Conservation (phyloP, 2,329 filamentous ascomycete species). For the Colletotrichum sidae region DNA sequence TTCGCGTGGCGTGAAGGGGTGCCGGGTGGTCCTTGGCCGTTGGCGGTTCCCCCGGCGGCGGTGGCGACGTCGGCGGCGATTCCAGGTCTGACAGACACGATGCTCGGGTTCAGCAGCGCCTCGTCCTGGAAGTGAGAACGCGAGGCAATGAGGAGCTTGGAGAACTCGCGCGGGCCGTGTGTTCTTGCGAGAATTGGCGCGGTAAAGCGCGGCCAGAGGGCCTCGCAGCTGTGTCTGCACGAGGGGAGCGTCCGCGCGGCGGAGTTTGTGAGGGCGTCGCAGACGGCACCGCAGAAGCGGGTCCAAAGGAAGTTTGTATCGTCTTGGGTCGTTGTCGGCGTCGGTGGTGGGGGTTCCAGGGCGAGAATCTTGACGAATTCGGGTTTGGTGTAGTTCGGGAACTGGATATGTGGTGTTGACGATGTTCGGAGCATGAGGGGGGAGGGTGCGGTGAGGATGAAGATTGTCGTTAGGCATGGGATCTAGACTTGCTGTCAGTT, state of each 20-base stretch:
- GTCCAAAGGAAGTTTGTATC: conserved; percentile 79
- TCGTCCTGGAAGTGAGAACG: conserved; percentile 80
- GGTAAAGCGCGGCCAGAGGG: conserved; percentile 88
- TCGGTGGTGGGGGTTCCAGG: conserved; percentile 56
- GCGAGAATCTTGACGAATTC: conserved; percentile 84
- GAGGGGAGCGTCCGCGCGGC: conserved; percentile 83
- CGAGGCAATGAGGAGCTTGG: conserved; percentile 80
- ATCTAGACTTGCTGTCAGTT: conserved; percentile 65
- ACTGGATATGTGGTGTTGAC: conserved; percentile 77
- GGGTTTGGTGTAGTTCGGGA: conserved; percentile 84
- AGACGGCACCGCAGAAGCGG: conserved; percentile 84
- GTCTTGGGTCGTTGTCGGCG: conserved; percentile 61
- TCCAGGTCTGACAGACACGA: conserved; percentile 51
- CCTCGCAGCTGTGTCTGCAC: conserved; percentile 76
- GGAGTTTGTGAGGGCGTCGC: conserved; percentile 86
- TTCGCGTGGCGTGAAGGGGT: conserved; percentile 28
- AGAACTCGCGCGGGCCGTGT: conserved; percentile 82
- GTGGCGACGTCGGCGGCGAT: conserved; percentile 37
- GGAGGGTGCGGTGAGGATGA: conserved; percentile 80
- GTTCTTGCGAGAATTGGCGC: conserved; percentile 81
- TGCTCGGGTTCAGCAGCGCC: conserved; percentile 73
- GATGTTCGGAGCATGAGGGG: conserved; percentile 76
- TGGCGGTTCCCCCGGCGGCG: not conserved
- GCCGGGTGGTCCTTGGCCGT: not conserved
- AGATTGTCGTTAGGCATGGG: conserved; percentile 79